Conservation (phyloP, 2,329 filamentous ascomycete genomes). For the Aspergillus sergii region DNA sequence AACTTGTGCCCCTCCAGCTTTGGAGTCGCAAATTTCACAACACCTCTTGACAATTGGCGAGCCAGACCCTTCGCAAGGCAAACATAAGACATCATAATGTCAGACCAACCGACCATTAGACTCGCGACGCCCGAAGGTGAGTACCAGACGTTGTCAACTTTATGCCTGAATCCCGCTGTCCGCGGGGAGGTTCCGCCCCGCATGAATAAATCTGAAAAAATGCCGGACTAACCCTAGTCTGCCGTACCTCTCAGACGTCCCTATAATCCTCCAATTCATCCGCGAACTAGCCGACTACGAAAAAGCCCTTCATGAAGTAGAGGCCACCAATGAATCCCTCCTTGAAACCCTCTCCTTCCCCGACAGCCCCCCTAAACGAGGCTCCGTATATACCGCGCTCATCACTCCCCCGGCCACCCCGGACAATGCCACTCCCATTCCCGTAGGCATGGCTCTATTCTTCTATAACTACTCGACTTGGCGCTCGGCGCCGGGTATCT, state of each 20-base stretch:
- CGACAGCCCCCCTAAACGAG: slow-evolving; percentile 48
- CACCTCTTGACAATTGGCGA: not conserved
- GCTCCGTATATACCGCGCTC: slow-evolving; percentile 75
- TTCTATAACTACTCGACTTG: slow-evolving; percentile 97
- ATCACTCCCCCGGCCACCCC: slow-evolving; percentile 57
- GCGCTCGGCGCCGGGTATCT: slow-evolving; percentile 83
- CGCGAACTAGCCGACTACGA: slow-evolving; percentile 87
- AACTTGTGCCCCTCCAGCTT: not conserved
- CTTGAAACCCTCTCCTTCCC: slow-evolving; percentile 78
- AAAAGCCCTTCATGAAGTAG: slow-evolving; percentile 70
- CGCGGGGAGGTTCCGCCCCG: not conserved
- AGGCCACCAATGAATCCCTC: slow-evolving; percentile 77
- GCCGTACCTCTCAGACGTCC: slow-evolving; percentile 63
- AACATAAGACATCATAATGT: slow-evolving; percentile 26
- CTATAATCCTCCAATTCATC: slow-evolving; percentile 79
- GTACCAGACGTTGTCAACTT: slow-evolving; percentile 5
- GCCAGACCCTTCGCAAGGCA: not conserved
- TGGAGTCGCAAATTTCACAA: not conserved
- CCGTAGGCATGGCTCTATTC: slow-evolving; percentile 82
- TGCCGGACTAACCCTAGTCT: slow-evolving; percentile 1
- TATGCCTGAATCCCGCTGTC: too few relatives aligned
- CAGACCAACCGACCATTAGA: slow-evolving; percentile 41
- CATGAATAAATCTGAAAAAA: not conserved
- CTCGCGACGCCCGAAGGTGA: slow-evolving; percentile 45
- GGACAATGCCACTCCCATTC: slow-evolving; percentile 33